Evolutionary conservation across 2,329 filamentous ascomycete genomes (phyloP).

Genomic region (Neonectria coccinea): DNA sequence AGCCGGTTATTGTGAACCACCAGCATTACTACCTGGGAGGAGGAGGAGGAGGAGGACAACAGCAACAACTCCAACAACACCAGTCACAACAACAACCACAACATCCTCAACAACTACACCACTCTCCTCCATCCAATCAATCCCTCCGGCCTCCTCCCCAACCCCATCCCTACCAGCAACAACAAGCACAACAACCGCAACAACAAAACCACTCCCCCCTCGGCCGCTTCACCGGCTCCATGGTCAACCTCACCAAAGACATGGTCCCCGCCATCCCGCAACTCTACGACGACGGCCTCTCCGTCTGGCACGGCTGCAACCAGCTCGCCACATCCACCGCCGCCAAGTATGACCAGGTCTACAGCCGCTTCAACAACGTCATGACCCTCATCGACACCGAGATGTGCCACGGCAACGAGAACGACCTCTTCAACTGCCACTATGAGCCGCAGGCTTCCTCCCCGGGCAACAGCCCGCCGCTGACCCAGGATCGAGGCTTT

Average conservation of each 20-base stretch:
- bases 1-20: constrained; percentile 63
- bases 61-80: constrained; percentile 5
- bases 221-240: constrained; percentile 54
- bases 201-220: constrained; percentile 39
- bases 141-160: constrained; percentile 4
- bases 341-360: constrained; percentile 69
- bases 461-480: constrained; percentile 3
- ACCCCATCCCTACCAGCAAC: constrained; percentile 23
- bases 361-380: constrained; percentile 72
- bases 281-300: constrained; percentile 58
- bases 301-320: constrained; percentile 55
- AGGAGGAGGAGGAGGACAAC: constrained; percentile 4
- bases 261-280: constrained; percentile 50
- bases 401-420: constrained; percentile 63
- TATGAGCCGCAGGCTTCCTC: constrained; percentile 16
- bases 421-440: constrained; percentile 62
- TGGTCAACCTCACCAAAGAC: constrained; percentile 58
- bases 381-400: constrained; percentile 80
- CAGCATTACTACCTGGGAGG: constrained; percentile 61
- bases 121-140: constrained; percentile 10
- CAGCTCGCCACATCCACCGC: constrained; percentile 60
- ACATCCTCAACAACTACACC: constrained; percentile 19
- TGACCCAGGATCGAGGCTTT: constrained; percentile 24
- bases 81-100: constrained; percentile 13
- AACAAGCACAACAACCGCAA: constrained; percentile 22